Evolutionary conservation across 2,329 filamentous ascomycete species (phyloP).

Genomic region (Aspergillus caelatus): DNA sequence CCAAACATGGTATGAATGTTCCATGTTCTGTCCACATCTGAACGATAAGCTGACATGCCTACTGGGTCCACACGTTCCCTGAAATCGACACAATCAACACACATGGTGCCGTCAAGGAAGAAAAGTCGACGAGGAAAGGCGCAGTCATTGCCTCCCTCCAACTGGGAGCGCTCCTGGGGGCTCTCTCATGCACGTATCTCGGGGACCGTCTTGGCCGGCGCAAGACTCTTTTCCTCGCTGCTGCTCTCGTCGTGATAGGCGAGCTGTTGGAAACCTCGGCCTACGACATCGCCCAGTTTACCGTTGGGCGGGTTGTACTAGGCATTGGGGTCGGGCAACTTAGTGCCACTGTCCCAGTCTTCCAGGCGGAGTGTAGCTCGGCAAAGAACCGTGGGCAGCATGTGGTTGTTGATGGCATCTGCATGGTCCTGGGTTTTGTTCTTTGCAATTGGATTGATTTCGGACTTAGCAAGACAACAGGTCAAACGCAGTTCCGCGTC

Average conservation of each 20-base stretch:
- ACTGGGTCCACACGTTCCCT: constrained; percentile 53
- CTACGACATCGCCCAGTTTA: constrained; percentile 48
- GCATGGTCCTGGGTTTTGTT: constrained; percentile 37
- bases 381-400: constrained; percentile 52
- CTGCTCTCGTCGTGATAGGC: constrained; percentile 28
- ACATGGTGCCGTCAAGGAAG: constrained; percentile 15
- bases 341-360: constrained; percentile 52
- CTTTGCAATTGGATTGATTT: constrained; percentile 51
- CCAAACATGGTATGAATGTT: constrained; percentile 7
- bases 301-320: constrained; percentile 52
- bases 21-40: too few relatives aligned
- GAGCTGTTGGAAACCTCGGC: constrained; percentile 47
- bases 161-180: constrained; percentile 24
- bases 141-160: constrained; percentile 31
- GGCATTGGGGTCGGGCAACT: constrained; percentile 54
- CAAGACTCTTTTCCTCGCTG: constrained; percentile 50
- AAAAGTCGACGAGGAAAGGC: constrained; percentile 28
- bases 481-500: constrained; percentile 53
- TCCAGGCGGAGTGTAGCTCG: constrained; percentile 53
- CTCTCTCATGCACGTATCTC: constrained; percentile 24
- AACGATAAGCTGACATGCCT: too few relatives aligned
- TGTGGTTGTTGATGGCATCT: constrained; percentile 52
- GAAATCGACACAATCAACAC: constrained; percentile 53
- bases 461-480: constrained; percentile 50
- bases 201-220: constrained; percentile 53